These are phyloP conservation scores for Cyberlindnera bimundalis DNA, from an alignment of 805 yeast genomes.

Conservation along the genomic window DNA sequence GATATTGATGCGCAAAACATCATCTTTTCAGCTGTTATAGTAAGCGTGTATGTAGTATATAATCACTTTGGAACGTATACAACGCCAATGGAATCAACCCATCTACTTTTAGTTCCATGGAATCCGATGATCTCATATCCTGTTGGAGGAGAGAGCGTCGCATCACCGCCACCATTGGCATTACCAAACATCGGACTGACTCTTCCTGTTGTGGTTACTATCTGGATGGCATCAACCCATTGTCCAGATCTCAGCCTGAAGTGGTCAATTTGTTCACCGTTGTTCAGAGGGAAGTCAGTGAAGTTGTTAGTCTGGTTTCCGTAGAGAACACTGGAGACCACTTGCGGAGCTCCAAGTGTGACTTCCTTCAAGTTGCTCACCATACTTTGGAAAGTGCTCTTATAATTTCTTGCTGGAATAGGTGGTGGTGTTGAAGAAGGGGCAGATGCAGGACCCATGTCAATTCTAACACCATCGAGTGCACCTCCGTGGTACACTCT, in stretches of 20 bases:
- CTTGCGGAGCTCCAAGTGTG: conserved; percentile 4
- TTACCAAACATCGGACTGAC: conserved; percentile 63
- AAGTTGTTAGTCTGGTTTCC: conserved; percentile 54
- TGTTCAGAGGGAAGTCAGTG: conserved; percentile 51
- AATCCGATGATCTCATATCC: conserved; percentile 65
- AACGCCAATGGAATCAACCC: conserved; percentile 77
- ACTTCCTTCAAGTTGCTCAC: conserved; percentile 22
- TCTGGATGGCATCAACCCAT: conserved; percentile 87
- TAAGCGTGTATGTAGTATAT: too few relatives aligned
- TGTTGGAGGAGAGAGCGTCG: conserved; percentile 59
- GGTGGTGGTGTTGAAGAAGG: conserved; percentile 34
- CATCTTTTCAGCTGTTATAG: too few relatives aligned
- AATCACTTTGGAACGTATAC: conserved; percentile 41
- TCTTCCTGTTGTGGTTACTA: conserved; percentile 58
- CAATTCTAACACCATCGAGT: conserved; percentile 73
- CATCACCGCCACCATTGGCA: conserved; percentile 58
- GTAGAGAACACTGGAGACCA: conserved; percentile 28
- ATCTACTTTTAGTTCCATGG: conserved; percentile 61
- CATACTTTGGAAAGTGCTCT: conserved; percentile 28
- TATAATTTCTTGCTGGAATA: conserved; percentile 45
- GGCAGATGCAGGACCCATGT: conserved; percentile 18
- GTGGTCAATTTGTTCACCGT: conserved; percentile 58
- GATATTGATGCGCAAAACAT: neutral
- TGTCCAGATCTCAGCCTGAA: conserved; percentile 69
- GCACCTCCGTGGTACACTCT: conserved; percentile 74